Evolutionary conservation across 202 grass and related monocot genomes (phyloP), one percentile per base, ranked within the genome.

Genomic region (Panicum hallii): DNA sequence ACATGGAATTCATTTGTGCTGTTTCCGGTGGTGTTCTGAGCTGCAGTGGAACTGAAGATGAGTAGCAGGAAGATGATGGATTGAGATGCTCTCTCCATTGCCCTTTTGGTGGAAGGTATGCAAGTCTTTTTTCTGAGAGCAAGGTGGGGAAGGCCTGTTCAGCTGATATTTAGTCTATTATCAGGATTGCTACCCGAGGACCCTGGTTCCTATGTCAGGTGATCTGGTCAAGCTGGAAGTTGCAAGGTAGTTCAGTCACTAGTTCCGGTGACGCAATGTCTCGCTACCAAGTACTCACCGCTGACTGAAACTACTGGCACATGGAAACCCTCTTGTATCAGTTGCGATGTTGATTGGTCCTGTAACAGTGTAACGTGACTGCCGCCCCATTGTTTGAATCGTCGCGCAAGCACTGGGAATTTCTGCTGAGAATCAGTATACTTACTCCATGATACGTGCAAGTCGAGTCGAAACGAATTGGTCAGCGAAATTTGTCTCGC

Each of bases 171-270:
- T 42, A 47, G 7, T 45, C 56, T 38, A 78, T 78, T 63, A 32
- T 6, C 45, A 63, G 7, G 22, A 47, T 6, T 17, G 22, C 4
- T 63, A 47, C n/a, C 53, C 17, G 2, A 17, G 9, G 22, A 19
- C 8, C 40, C 41, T 2, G 57, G 63, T 47, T 78, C 5, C 32
- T 11, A 78, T 7, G 32, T 14, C 4, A 62, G 6, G 26, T 48
- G 7, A 63, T 9, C 9, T 46, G 1, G 26, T 63, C 57, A 78
- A 78, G 5, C 44, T 48, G 58, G 57, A 78, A 78, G 23, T 78
- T 78, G 42, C 75, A 20, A 78, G 75, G 23, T 32, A 78, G 23
- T 47, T 78, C 41, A 62, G 22, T 45, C 19, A 47, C 14, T 61
- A 17, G 8, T 46, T 43, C 41, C 19, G 23, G 74, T 44, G 20